These are phyloP conservation scores for Fusarium citri DNA, from an alignment of 2,329 filamentous ascomycete species.

Conservation along the genomic window DNA sequence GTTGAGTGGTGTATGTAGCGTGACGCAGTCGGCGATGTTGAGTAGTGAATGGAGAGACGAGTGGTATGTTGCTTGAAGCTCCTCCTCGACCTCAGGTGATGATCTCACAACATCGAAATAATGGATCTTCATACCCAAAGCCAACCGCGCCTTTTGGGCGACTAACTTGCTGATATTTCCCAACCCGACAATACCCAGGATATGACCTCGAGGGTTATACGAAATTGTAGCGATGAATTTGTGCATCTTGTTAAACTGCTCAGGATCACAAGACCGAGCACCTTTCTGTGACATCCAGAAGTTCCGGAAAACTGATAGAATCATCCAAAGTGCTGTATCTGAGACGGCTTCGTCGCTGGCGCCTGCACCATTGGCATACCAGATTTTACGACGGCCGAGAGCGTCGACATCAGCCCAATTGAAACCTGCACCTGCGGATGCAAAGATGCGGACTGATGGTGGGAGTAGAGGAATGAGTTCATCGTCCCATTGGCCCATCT, in stretches of 20 bases:
- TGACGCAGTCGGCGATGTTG: conserved; percentile 49
- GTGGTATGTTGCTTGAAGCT: conserved; percentile 48
- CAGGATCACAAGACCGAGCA: conserved; percentile 33
- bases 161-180: conserved; percentile 59
- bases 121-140: conserved; percentile 65
- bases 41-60: conserved; percentile 45
- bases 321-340: conserved; percentile 56
- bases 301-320: conserved; percentile 61
- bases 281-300: conserved; percentile 56
- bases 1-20: conserved; percentile 49
- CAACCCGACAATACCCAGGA: conserved; percentile 65
- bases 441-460: conserved; percentile 65
- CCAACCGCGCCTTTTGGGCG: conserved; percentile 57
- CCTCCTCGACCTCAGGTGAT: conserved; percentile 45
- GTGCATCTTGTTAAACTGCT: conserved; percentile 30
- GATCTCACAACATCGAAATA: conserved; percentile 60
- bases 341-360: conserved; percentile 58
- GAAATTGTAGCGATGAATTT: conserved; percentile 52
- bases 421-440: conserved; percentile 70
- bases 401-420: conserved; percentile 70
- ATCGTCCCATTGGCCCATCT: conserved; percentile 71
- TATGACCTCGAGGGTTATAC: conserved; percentile 60
- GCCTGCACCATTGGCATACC: conserved; percentile 57
- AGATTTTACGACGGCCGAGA: conserved; percentile 54
- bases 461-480: conserved; percentile 68